Evolutionary conservation across 2,329 filamentous ascomycete genomes (phyloP), one percentile per base, ranked within the genome.

Genomic region (Ambrosiella cleistominuta): DNA sequence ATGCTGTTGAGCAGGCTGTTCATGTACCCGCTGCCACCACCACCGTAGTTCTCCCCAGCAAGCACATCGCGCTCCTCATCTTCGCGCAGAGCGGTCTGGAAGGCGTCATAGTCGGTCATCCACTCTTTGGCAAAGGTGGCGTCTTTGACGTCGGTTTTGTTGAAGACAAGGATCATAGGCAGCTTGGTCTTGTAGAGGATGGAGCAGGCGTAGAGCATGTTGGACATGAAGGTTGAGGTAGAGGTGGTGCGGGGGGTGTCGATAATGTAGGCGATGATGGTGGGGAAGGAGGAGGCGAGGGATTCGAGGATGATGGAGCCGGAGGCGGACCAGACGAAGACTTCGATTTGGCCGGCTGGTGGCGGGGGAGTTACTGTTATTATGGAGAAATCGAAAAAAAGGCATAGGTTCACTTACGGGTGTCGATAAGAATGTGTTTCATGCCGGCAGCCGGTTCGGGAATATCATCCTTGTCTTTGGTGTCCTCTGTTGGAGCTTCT

Each of bases 71-170:
- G 75, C 58, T 85, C 82, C 68, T 96, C 88, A 66, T 97, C 93
- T 35, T 80, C 74, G 54, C 81, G 79, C 51, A 98, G 75, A 0
- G 94, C 91, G 13, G 81, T 81, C 68, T 97, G 93, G 72, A 98
- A 98, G 0, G 86, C 82, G 63, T 98, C 93, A 66, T 96, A 98
- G 70, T 98, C 91, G 5, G 90, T 95, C 93, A 98, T 98, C 93
- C 94, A 98, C 68, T 97, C 89, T 72, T 91, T 93, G 1, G 90
- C 93, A 66, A 95, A 95, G 35, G 80, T 79, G 0, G 89, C 88
- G 66, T 94, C 86, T 69, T 95, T 88, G 47, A 95, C 88, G 66
- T 98, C 93, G 0, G 90, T 96, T 74, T 98, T 98, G 76, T 98
- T 98, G 77, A 98, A 97, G 9, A 98, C 93, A 7, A 98, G 74